These are phyloP conservation scores for Entomophthora muscae DNA, from an alignment of 371 early-diverging fungal species.

Conservation along the genomic window DNA sequence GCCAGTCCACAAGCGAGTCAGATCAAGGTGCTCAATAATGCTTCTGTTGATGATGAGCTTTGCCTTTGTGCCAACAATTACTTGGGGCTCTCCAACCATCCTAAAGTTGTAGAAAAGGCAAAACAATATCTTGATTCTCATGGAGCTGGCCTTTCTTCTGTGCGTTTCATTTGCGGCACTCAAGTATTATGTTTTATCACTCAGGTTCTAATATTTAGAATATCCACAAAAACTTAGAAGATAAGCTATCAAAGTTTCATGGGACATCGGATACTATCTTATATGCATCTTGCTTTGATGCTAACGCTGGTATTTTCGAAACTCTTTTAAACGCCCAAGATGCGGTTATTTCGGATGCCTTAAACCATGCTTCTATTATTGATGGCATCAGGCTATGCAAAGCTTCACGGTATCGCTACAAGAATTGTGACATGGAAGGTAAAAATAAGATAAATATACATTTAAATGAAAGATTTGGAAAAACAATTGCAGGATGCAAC, in stretches of 20 bases:
- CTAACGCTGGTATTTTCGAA: slow-evolving; percentile 45
- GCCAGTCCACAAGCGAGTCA: slow-evolving; percentile 24
- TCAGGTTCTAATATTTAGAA: slow-evolving; percentile 3
- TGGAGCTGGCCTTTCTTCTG: slow-evolving; percentile 39
- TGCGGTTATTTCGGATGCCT: slow-evolving; percentile 35
- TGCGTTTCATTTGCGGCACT: slow-evolving; percentile 45
- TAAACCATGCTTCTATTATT: slow-evolving; percentile 46
- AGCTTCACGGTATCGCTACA: slow-evolving; percentile 35
- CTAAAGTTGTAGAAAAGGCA: slow-evolving; percentile 23
- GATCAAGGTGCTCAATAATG: slow-evolving; percentile 23
- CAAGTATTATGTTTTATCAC: slow-evolving; percentile 15
- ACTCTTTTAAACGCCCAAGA: slow-evolving; percentile 32
- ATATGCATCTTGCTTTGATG: slow-evolving; percentile 45
- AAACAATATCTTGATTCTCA: slow-evolving; percentile 23
- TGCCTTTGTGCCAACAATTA: slow-evolving; percentile 51
- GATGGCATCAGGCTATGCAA: slow-evolving; percentile 43
- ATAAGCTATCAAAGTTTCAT: slow-evolving; percentile 29
- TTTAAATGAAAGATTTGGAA: slow-evolving; percentile 23
- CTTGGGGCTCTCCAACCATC: slow-evolving; percentile 33
- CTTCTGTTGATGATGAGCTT: slow-evolving; percentile 15
- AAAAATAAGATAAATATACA: neutral
- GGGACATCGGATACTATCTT: slow-evolving; percentile 35
- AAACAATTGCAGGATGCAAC: slow-evolving; percentile 21
- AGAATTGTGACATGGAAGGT: slow-evolving; percentile 28
- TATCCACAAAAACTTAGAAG: slow-evolving; percentile 40